Conservation (phyloP, 2,329 filamentous ascomycete genomes). For the Colletotrichum liriopes region DNA sequence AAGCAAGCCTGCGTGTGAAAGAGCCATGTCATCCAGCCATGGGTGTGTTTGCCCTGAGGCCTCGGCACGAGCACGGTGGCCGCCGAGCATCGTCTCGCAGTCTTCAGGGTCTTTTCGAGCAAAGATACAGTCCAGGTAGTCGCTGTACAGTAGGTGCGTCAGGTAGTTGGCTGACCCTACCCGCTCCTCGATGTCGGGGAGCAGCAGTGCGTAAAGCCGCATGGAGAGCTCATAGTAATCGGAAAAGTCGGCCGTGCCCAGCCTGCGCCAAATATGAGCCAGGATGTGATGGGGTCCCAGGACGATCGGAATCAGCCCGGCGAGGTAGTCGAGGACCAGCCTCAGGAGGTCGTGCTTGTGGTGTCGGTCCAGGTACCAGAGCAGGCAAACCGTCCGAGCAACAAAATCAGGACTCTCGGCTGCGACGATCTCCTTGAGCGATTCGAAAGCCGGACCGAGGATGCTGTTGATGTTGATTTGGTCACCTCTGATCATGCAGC, state of each 20-base stretch:
- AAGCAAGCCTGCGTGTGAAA: constrained; percentile 51
- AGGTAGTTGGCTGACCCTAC: constrained; percentile 53
- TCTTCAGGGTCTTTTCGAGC: constrained; percentile 48
- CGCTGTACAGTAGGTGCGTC: constrained; percentile 53
- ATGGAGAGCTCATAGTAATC: constrained; percentile 53
- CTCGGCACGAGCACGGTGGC: constrained; percentile 50
- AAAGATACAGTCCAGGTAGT: constrained; percentile 54
- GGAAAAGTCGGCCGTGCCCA: constrained; percentile 51
- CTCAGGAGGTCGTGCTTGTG: constrained; percentile 52
- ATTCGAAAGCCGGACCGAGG: constrained; percentile 54
- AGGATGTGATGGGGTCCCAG: constrained; percentile 51
- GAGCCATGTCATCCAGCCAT: constrained; percentile 52
- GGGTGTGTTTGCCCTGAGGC: constrained; percentile 49
- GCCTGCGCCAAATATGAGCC: constrained; percentile 51
- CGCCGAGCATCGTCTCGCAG: constrained; percentile 49
- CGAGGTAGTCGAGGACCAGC: constrained; percentile 52
- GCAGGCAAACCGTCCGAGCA: constrained; percentile 52
- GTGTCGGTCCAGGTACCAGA: constrained; percentile 55
- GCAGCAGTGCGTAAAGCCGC: constrained; percentile 50
- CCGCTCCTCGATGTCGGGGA: constrained; percentile 51
- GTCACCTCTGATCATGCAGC: constrained; percentile 53
- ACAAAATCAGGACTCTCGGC: constrained; percentile 54
- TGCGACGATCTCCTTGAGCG: constrained; percentile 52
- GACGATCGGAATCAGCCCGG: constrained; percentile 50
- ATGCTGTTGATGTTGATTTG: constrained; percentile 51